A percentile compares a stretch with the other conserved stretches of the same genome.
phyloP scores from a whole-genome alignment of 139 green algal species.

The Ettlia oleoabundans region DNA sequence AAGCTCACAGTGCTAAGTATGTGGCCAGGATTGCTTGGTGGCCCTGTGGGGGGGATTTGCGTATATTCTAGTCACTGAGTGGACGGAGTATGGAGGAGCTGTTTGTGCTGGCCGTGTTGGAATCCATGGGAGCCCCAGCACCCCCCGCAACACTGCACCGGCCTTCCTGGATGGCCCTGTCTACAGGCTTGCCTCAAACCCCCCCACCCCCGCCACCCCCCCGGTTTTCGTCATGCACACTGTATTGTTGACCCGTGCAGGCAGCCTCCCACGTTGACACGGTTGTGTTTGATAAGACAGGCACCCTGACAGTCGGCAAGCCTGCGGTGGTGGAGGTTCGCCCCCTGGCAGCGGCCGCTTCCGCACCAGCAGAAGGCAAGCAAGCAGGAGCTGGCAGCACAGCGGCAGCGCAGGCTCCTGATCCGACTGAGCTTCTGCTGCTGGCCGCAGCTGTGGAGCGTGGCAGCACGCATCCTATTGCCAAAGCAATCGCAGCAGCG shows the following conservation, averaged over 20 bases:
- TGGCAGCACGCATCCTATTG: constrained; percentile 80
- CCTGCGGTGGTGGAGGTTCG: constrained; percentile 66
- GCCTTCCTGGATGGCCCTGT: too few relatives aligned
- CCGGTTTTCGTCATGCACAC: too few relatives aligned
- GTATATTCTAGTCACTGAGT: too few relatives aligned
- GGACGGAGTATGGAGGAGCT: too few relatives aligned
- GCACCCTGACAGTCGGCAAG: constrained; percentile 87
- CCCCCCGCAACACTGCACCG: too few relatives aligned
- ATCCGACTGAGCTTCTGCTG: constrained; percentile 56
- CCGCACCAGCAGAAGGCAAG: neutral
- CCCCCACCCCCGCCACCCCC: neutral
- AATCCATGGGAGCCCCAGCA: too few relatives aligned
- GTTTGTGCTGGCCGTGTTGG: too few relatives aligned
- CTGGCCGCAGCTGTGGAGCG: constrained; percentile 80
- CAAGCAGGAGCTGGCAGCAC: neutral
- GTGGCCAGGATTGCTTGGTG: too few relatives aligned
- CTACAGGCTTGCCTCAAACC: neutral
- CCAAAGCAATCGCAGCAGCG: constrained; percentile 47
- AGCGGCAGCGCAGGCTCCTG: neutral
- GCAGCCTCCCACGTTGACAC: constrained; percentile 74
- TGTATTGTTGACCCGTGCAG: too few relatives aligned
- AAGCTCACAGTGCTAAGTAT: too few relatives aligned
- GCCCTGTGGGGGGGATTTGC: too few relatives aligned
- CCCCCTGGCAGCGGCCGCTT: neutral
- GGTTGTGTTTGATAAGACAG: constrained; percentile 96